A percentile compares a stretch with the other conserved stretches of the same genome.
Evolutionary conservation across 257 asterid genomes (phyloP).

Genomic region (Mentha longifolia): DNA sequence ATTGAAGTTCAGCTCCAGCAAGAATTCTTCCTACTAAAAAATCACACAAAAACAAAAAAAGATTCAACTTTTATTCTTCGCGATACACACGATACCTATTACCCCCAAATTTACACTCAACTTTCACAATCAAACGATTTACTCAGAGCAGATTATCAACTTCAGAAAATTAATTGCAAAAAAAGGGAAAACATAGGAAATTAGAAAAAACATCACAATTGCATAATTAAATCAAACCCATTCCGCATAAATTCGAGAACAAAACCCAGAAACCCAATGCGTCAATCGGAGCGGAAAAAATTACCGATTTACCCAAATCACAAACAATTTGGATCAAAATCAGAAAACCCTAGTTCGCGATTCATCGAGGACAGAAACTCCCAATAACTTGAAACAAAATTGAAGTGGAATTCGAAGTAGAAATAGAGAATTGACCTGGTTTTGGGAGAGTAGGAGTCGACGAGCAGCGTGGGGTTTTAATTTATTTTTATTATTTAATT

Average conservation of each 20-base stretch:
- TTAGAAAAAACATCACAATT: background rate
- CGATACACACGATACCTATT: background rate
- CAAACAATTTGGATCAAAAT: constrained; percentile 30
- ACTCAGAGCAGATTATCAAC: constrained; percentile 19
- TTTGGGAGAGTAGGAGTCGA: constrained; percentile 31
- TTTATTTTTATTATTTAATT: background rate
- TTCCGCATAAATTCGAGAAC: background rate
- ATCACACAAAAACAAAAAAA: background rate
- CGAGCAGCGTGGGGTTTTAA: constrained; percentile 2
- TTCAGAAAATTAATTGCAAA: background rate
- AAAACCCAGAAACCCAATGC: constrained; percentile 24
- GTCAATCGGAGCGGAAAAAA: constrained; percentile 7
- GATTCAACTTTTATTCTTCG: background rate
- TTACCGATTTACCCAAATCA: background rate
- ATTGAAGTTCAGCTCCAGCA: constrained; percentile 1
- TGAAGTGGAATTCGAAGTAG: constrained; percentile 24
- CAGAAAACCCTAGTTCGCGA: constrained; percentile 33
- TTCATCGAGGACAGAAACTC: constrained; percentile 13
- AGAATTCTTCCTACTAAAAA: background rate
- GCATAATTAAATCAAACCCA: constrained; percentile 25
- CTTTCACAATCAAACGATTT: constrained; percentile 7
- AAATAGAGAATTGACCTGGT: constrained; percentile 50
- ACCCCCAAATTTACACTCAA: background rate
- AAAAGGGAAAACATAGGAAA: background rate
- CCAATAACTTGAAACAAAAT: constrained; percentile 27